Evolutionary conservation across 164 flowering plant genomes (phyloP).

Genomic region (Dillenia turbinata): DNA sequence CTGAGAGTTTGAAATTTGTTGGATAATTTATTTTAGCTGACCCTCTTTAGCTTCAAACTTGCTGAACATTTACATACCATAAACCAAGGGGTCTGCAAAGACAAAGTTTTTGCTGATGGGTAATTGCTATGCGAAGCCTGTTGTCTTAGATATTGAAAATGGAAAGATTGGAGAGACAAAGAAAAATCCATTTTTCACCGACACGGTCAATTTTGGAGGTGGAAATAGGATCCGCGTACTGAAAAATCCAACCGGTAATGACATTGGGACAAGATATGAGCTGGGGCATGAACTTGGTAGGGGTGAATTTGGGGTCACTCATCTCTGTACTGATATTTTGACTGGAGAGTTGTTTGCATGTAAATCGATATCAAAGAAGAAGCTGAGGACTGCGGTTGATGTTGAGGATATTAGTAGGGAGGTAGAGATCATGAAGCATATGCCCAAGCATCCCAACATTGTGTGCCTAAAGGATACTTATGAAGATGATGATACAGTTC

Average conservation of each 20-base stretch:
- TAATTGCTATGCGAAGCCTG: constrained; percentile 65
- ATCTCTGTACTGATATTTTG: constrained; percentile 62
- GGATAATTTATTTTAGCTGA: too few relatives aligned
- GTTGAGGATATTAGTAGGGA: constrained; percentile 86
- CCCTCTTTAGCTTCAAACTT: too few relatives aligned
- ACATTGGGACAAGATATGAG: constrained; percentile 51
- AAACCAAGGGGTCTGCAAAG: too few relatives aligned
- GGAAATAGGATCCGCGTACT: constrained; percentile 45
- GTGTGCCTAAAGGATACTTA: constrained; percentile 74
- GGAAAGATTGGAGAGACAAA: constrained; percentile 48
- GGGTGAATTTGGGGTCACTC: constrained; percentile 81
- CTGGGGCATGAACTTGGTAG: constrained; percentile 81
- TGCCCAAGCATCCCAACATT: constrained; percentile 72
- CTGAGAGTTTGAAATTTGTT: too few relatives aligned
- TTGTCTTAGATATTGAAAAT: constrained; percentile 20
- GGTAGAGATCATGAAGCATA: constrained; percentile 76
- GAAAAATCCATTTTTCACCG: constrained; percentile 56
- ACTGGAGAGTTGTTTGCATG: constrained; percentile 58
- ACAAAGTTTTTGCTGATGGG: constrained; percentile 48
- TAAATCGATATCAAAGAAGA: constrained; percentile 86
- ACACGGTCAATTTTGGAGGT: constrained; percentile 17
- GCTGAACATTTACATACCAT: too few relatives aligned
- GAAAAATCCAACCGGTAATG: constrained; percentile 59
- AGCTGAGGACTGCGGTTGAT: constrained; percentile 70
- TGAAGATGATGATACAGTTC: constrained; percentile 80